Percentiles rank a stretch among this genome's conserved stretches.
These are phyloP conservation scores for Colletotrichum sp. DNA, from an alignment of 2,329 filamentous ascomycete species.

Conservation along the genomic window DNA sequence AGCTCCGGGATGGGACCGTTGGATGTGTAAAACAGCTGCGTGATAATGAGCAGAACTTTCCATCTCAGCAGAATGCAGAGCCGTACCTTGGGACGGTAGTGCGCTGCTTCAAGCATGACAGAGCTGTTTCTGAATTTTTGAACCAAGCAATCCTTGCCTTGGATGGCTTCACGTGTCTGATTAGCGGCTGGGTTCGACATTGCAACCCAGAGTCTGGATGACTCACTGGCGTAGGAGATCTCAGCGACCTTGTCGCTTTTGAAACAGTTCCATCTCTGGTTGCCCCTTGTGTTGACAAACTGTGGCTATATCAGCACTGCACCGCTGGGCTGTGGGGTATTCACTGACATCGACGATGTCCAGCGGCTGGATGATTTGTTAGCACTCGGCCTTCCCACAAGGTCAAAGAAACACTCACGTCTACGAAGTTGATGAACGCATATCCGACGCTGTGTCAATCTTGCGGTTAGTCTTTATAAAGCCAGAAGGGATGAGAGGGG, in stretches of 20 bases:
- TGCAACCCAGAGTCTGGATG: not conserved
- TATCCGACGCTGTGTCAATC: constrained; percentile 78
- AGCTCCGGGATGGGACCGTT: constrained; percentile 54
- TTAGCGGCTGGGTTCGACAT: not conserved
- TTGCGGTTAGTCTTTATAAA: not conserved
- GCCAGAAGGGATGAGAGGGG: not conserved
- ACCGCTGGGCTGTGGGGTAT: not conserved
- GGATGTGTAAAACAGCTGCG: constrained; percentile 57
- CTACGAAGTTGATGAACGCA: constrained; percentile 93
- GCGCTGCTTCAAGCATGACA: constrained; percentile 85
- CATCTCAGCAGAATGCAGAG: not conserved
- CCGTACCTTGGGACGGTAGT: constrained; percentile 82
- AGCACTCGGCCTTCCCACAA: constrained; percentile 28
- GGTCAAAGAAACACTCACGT: constrained; percentile 57
- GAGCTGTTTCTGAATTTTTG: constrained; percentile 97
- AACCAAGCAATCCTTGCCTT: constrained; percentile 88
- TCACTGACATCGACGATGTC: constrained; percentile 72
- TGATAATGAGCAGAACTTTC: not conserved
- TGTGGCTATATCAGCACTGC: constrained; percentile 39
- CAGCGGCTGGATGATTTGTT: constrained; percentile 59
- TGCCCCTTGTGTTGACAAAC: constrained; percentile 75
- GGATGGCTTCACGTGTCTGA: constrained; percentile 68
- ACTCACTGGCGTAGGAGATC: constrained; percentile 92
- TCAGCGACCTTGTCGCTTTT: constrained; percentile 86
- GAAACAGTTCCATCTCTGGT: constrained; percentile 80